These are phyloP conservation scores for Coprinopsis marcescibilis DNA, from an alignment of 768 basidiomycete species.

Conservation along the genomic window DNA sequence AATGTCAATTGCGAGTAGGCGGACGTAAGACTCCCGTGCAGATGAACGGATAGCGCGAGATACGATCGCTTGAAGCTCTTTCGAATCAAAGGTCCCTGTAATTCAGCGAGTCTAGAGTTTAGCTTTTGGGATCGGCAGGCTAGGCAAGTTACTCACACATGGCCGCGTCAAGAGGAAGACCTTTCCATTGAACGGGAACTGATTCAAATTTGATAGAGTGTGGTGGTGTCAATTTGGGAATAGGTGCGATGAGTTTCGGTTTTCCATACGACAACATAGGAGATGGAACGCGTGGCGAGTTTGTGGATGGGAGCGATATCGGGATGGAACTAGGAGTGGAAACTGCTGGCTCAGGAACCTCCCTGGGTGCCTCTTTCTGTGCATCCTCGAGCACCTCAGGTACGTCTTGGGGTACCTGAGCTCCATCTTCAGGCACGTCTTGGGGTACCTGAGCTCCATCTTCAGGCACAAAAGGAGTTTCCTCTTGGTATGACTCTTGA, in stretches of 20 bases:
- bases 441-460: no score
- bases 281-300: constrained; percentile 8
- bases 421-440: no score
- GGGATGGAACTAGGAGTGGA: neutral
- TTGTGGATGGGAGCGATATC: constrained; percentile 1
- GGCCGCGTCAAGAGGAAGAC: constrained; percentile 64
- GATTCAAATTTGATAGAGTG: constrained; percentile 53
- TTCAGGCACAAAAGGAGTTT: no score
- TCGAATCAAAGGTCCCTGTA: constrained; percentile 52
- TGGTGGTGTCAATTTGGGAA: constrained; percentile 39
- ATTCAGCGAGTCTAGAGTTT: neutral
- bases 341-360: no score
- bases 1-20: constrained; percentile 57
- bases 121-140: neutral
- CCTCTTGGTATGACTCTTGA: no score
- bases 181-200: constrained; percentile 57
- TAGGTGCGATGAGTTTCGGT: constrained; percentile 11
- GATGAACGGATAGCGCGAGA: constrained; percentile 66
- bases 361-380: no score
- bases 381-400: no score
- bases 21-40: constrained; percentile 64
- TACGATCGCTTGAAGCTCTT: constrained; percentile 64
- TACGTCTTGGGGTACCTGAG: no score
- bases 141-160: constrained; percentile 33
- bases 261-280: constrained; percentile 9